These are phyloP conservation scores for Salvia sclarea DNA, from an alignment of 305 asterid genomes.

Conservation along the genomic window DNA sequence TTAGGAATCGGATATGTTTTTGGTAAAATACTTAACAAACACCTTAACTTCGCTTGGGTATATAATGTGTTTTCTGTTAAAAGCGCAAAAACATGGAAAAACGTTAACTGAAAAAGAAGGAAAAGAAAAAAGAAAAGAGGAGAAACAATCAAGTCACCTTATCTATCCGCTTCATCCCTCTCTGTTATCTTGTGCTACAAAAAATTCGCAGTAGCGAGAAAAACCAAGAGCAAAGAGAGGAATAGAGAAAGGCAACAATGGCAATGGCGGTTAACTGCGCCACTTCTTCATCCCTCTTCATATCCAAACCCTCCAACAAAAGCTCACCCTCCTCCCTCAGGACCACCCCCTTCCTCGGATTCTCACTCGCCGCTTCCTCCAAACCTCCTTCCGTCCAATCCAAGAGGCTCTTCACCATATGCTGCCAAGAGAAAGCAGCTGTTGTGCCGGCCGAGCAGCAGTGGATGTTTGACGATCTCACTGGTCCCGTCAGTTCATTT, in stretches of 20 bases:
- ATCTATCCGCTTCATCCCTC: slow-evolving; percentile 37
- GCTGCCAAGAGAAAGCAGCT: slow-evolving; percentile 59
- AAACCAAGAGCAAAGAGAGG: neutral
- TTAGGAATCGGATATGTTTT: too few species aligned
- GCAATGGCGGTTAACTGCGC: slow-evolving; percentile 67
- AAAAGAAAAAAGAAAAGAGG: neutral
- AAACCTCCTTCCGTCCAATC: slow-evolving; percentile 38
- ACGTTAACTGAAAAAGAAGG: too few species aligned
- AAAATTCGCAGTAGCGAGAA: slow-evolving; percentile 15
- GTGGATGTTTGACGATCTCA: slow-evolving; percentile 85
- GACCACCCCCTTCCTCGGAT: slow-evolving; percentile 66
- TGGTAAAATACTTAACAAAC: too few species aligned
- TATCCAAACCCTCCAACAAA: slow-evolving; percentile 43
- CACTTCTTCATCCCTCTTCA: slow-evolving; percentile 48
- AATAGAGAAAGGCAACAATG: slow-evolving; percentile 28
- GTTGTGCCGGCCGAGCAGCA: slow-evolving; percentile 65
- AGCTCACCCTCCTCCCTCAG: slow-evolving; percentile 39
- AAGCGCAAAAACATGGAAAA: too few species aligned
- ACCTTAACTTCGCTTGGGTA: too few species aligned
- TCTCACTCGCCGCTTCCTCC: slow-evolving; percentile 46
- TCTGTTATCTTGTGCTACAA: slow-evolving; percentile 9
- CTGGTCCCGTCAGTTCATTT: slow-evolving; percentile 60
- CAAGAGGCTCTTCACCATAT: slow-evolving; percentile 42
- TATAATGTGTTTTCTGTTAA: too few species aligned
- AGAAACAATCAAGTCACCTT: slow-evolving; percentile 23